A percentile compares a stretch with the other conserved stretches of the same genome.
These are phyloP conservation scores for Xerocomus nothofagi DNA, from an alignment of 1,284 basidiomycete genomes.

Conservation along the genomic window DNA sequence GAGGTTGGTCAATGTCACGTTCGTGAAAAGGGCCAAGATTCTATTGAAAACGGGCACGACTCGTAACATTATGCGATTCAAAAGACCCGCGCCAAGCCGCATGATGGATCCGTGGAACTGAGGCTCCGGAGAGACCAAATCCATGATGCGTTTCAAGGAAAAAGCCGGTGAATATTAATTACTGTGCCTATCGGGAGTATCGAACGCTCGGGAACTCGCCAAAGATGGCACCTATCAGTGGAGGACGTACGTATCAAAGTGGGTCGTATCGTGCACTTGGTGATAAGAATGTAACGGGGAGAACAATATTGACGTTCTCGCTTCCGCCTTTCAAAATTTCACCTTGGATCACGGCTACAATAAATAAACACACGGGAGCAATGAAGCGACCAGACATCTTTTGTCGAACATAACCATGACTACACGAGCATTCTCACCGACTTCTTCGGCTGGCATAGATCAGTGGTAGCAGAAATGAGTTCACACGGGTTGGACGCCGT, in stretches of 20 bases:
- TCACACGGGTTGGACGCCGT: too few species aligned
- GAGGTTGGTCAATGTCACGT: neutral
- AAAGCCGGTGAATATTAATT: constrained; percentile 16
- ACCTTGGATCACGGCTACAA: constrained; percentile 2
- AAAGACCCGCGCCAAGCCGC: neutral
- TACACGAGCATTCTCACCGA: constrained; percentile 10
- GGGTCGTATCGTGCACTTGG: neutral
- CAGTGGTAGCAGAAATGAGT: too few species aligned
- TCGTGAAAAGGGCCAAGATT: too few species aligned
- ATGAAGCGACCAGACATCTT: neutral
- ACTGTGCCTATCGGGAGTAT: constrained; percentile 5
- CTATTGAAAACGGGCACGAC: too few species aligned
- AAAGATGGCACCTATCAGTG: neutral
- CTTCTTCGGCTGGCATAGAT: neutral
- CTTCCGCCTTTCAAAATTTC: neutral
- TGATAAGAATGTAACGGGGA: neutral
- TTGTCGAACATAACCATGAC: constrained; percentile 21
- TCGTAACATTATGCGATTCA: too few species aligned
- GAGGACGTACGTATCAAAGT: neutral
- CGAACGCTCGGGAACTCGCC: too few species aligned
- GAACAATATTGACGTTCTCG: neutral
- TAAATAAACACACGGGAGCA: neutral
- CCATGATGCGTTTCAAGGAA: constrained; percentile 21
- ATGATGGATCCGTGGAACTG: constrained; percentile 6
- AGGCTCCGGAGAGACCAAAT: constrained; percentile 2